A percentile compares a stretch with the other conserved stretches of the same genome.
These are phyloP conservation scores for Xylaria telfairii DNA, from an alignment of 495 filamentous ascomycete species.

Conservation along the genomic window DNA sequence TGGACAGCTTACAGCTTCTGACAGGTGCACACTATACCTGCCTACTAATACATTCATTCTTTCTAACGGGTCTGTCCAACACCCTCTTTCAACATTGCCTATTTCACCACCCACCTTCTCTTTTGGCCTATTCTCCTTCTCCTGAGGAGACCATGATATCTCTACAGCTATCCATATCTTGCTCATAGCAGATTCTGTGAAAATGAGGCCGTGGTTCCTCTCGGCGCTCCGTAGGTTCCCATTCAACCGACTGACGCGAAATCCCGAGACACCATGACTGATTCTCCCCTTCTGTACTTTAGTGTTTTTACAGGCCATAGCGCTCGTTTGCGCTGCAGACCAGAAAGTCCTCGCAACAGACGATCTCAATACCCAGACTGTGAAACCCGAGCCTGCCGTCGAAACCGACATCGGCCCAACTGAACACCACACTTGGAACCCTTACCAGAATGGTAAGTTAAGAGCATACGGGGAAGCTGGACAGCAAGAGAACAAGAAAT, in stretches of 20 bases:
- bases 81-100: neutral
- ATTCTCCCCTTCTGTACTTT: neutral
- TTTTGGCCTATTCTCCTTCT: conserved; percentile 21
- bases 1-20: conserved; percentile 44
- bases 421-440: conserved; percentile 33
- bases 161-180: conserved; percentile 33
- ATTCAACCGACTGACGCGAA: neutral
- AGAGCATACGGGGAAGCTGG: neutral
- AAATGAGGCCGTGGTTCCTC: conserved; percentile 49
- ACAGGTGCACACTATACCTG: neutral
- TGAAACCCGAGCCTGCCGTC: conserved; percentile 39
- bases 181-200: conserved; percentile 39
- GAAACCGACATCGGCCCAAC: conserved; percentile 35
- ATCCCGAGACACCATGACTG: conserved; percentile 1
- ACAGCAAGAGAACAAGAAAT: neutral
- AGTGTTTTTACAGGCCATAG: conserved; percentile 58
- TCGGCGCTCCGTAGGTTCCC: conserved; percentile 50
- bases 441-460: conserved; percentile 41
- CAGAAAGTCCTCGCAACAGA: conserved; percentile 45
- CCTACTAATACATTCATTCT: neutral
- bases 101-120: conserved; percentile 1
- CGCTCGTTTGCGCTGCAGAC: conserved; percentile 41
- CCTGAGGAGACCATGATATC: conserved; percentile 37
- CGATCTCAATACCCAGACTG: conserved; percentile 31
- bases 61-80: neutral